phyloP scores from a whole-genome alignment of 768 basidiomycete species.

The Leccinum barrowsii region DNA sequence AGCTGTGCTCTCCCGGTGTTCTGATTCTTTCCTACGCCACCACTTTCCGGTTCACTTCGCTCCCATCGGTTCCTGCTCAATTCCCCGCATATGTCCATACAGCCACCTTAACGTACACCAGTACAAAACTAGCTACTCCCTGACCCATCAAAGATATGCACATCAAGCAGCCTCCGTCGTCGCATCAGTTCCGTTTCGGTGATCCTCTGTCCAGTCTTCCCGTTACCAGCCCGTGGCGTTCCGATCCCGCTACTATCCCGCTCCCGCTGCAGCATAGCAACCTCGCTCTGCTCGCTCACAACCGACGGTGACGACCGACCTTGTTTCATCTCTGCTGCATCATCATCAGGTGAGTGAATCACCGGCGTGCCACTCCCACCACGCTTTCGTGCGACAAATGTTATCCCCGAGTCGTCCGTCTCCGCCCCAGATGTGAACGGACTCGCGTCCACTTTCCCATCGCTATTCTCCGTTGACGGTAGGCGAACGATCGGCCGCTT shows the following conservation, averaged over 20 bases:
- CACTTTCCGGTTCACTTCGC: not conserved
- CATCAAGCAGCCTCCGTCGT: conserved; percentile 71
- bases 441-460: conserved; percentile 18
- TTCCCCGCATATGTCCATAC: not conserved
- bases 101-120: conserved; percentile 1
- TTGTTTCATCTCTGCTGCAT: conserved; percentile 19
- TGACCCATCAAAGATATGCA: conserved; percentile 53
- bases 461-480: not conserved
- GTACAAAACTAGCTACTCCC: conserved; percentile 4
- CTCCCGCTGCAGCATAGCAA: conserved; percentile 6
- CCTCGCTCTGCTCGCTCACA: conserved; percentile 3
- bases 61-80: conserved; percentile 3
- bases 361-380: conserved; percentile 29
- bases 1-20: conserved; percentile 18
- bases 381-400: conserved; percentile 61
- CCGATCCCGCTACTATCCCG: conserved; percentile 31
- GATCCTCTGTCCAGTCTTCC: conserved; percentile 61
- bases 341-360: conserved; percentile 17
- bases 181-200: conserved; percentile 77
- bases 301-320: conserved; percentile 12
- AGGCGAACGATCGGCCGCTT: conserved; percentile 13
- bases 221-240: conserved; percentile 31
- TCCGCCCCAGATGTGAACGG: conserved; percentile 53
- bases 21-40: conserved; percentile 1
- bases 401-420: conserved; percentile 67